Base-by-base conservation (phyloP, 2,329 filamentous ascomycete species). In the Mariannaea elegans region DNA sequence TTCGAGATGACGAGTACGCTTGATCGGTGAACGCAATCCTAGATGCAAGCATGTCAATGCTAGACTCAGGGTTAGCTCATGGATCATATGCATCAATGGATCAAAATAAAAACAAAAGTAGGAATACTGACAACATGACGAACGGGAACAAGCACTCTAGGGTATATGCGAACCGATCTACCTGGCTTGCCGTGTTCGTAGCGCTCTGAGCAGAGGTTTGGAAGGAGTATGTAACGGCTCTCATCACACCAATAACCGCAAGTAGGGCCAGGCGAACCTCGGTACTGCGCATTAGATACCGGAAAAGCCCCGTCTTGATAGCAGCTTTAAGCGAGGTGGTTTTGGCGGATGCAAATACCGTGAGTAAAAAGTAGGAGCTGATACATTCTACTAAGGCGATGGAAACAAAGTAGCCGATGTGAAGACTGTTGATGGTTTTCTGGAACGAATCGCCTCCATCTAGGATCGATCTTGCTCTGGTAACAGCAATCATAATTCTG, bases 131-230 rank as follows among this genome's bases (percentile, higher is more conserved):
- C 77, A 75, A 73, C 71, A 80, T 73, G 49, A 80, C 71, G 0
- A 78, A 70, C 0, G 78, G 78, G 38, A 80, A 80, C 8, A 79
- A 59, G 54, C 78, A 80, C 49, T 80, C 78, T 41, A 80, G 57
- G 1, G 76, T 75, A 44, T 80, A 80, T 1, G 75, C 75, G 42
- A 80, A 80, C 1, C 78, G 73, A 46, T 80, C 78, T 0, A 80
- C 49, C 45, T 80, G 76, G 5, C 75, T 72, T 0, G 77, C 75
- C 0, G 72, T 53, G 21, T 73, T 71, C 0, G 75, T 76, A 0
- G 78, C 78, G 18, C 71, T 74, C 49, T 79, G 77, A 1, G 74
- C 69, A 0, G 71, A 65, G 2, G 65, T 68, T 38, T 79, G 77
- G 46, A 78, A 80, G 1, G 75, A 77, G 36, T 79, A 79, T 2